Evolutionary conservation across 371 early-diverging fungal genomes (phyloP).

Genomic region (Blakeslea trispora): DNA sequence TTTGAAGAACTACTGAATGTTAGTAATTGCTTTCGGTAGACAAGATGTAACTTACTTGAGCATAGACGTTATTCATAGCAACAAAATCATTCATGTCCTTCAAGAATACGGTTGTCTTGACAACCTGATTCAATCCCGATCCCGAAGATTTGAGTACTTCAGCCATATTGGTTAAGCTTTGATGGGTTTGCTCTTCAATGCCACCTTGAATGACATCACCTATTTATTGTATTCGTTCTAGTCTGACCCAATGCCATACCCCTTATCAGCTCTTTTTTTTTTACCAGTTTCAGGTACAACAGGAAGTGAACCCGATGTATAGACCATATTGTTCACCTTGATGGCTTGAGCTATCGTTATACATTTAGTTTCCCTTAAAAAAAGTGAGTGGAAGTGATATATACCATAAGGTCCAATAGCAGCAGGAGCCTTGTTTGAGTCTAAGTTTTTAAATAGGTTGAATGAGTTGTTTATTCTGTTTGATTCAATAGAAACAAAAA

Average conservation of each 20-base stretch:
- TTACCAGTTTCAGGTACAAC: conserved; percentile 46
- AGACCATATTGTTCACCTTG: conserved; percentile 72
- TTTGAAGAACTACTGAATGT: conserved; percentile 47
- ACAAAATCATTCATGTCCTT: conserved; percentile 79
- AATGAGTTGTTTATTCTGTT: no score
- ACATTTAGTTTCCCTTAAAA: no score
- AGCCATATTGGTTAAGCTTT: conserved; percentile 69
- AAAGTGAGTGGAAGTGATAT: no score
- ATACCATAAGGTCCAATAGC: conserved; percentile 42
- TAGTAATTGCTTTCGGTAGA: conserved; percentile 3
- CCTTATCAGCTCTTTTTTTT: conserved; percentile 1
- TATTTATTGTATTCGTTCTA: no score
- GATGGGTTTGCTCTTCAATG: conserved; percentile 56
- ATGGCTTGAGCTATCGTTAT: conserved; percentile 63
- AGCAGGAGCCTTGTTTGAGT: conserved; percentile 29
- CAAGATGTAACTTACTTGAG: conserved; percentile 36
- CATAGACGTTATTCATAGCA: conserved; percentile 80
- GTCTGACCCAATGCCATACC: no score
- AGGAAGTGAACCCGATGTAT: conserved; percentile 68
- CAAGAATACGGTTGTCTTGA: conserved; percentile 86
- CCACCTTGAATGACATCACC: conserved; percentile 45
- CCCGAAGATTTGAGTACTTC: conserved; percentile 73
- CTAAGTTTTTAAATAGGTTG: not conserved
- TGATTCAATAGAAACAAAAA: no score
- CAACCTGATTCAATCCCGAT: conserved; percentile 69